Evolutionary conservation across 2,329 filamentous ascomycete species (phyloP).

Genomic region (Arthrobotrys iridis): DNA sequence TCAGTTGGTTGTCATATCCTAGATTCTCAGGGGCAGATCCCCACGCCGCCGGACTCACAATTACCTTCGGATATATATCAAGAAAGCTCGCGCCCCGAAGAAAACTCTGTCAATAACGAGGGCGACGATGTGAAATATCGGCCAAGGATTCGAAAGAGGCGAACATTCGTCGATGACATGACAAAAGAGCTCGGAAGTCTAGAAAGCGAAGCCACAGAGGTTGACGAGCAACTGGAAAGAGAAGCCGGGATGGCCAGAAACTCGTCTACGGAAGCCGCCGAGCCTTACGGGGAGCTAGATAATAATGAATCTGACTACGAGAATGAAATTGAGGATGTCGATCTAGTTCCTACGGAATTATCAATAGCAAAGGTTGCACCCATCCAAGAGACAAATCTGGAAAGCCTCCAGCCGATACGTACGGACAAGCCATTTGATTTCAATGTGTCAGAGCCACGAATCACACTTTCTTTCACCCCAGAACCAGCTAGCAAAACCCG

Average conservation of each 20-base stretch:
- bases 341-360: constrained; percentile 7
- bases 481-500: background rate
- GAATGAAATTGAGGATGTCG: constrained; percentile 33
- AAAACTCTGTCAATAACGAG: background rate
- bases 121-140: constrained; percentile 31
- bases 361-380: background rate
- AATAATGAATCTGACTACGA: background rate
- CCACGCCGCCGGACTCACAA: constrained; percentile 41
- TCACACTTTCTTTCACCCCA: background rate
- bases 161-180: constrained; percentile 3
- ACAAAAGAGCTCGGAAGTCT: background rate
- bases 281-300: background rate
- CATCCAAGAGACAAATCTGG: background rate
- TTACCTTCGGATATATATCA: constrained; percentile 33
- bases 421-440: background rate
- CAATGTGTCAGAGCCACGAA: background rate
- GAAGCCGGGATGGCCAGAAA: constrained; percentile 29
- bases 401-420: background rate
- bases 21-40: background rate
- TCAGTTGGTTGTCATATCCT: background rate
- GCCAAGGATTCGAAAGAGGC: constrained; percentile 18
- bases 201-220: constrained; percentile 36
- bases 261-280: background rate
- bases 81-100: background rate
- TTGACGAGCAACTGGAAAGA: constrained; percentile 41